phyloP scores from a whole-genome alignment of 225 moss, liverwort and hornwort species.

The Marchantia paleacea region DNA sequence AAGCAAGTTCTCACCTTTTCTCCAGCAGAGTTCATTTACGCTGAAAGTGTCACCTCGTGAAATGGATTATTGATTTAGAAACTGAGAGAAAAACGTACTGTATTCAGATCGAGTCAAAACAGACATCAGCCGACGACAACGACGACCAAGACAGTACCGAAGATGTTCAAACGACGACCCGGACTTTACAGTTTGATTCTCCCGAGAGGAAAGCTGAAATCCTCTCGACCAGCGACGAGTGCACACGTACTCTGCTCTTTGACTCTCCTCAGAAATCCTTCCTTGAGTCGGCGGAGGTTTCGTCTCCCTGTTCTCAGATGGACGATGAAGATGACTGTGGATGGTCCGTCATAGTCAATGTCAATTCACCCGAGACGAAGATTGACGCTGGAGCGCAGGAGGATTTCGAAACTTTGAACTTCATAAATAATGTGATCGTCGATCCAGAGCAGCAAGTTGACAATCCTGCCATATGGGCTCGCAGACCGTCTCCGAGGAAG shows the following conservation, averaged over 20 bases:
- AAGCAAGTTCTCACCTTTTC: background rate
- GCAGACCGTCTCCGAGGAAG: slow-evolving; percentile 38
- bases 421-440: slow-evolving; percentile 25
- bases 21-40: background rate
- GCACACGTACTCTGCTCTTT: slow-evolving; percentile 8
- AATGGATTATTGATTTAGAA: too few species aligned
- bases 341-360: slow-evolving; percentile 75
- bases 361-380: slow-evolving; percentile 47
- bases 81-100: background rate
- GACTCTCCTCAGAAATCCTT: slow-evolving; percentile 25
- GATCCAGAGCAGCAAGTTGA: slow-evolving; percentile 11
- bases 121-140: too few species aligned
- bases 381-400: slow-evolving; percentile 5
- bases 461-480: slow-evolving; percentile 47
- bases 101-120: background rate
- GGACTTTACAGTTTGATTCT: slow-evolving; percentile 31
- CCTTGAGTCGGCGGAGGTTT: background rate
- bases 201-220: slow-evolving; percentile 21
- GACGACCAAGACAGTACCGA: background rate
- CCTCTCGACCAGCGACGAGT: background rate
- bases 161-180: slow-evolving; percentile 17
- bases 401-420: slow-evolving; percentile 17
- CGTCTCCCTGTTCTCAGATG: slow-evolving; percentile 17
- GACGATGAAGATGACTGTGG: slow-evolving; percentile 54
- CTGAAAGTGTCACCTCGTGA: background rate